Evolutionary conservation across 352 stramenopile species (phyloP), one percentile per base, ranked within the genome.

Genomic region (Phytophthora sp.): DNA sequence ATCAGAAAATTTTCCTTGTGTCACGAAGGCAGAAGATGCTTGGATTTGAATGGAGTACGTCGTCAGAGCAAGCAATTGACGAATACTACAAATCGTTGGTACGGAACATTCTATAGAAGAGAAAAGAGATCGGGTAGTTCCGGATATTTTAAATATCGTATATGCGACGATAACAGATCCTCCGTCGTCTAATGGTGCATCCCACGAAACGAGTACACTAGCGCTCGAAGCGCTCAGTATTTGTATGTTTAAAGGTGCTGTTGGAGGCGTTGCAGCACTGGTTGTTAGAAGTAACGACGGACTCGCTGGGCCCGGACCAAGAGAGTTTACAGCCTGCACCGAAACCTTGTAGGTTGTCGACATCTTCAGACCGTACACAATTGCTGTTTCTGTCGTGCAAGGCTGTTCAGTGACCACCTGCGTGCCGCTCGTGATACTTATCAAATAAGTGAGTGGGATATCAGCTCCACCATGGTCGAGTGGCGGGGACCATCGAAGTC

Each of bases 331-430:
- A 7, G 80, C 69, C 21, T 53, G 30, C 0, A 87, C 70, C 4
- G 50, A 66, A 0, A 83, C 59, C 12, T 66, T 45, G 26, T 90
- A 92, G 0, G 64, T 67, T 6, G 83, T 89, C n/a, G 66, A 79
- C 3, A 70, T 62, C 10, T 62, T 74, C 10, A 90, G 54, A 3
- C 73, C 77, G 38, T 82, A 89, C 2, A 88, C 15, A 0, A 37
- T 60, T 8, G 35, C 46, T 12, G 35, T 62, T 30, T 76, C 56
- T 0, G 41, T 64, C 4, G 21, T 9, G 0, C 41, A 48, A 4
- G 5, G 23, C 6, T 41, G 23, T 2, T 51, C 62, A 5, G 58
- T 60, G 2, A 72, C 32, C 1, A 73, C 6, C 0, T 11, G 13
- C 4, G 39, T 69, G 37, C 55, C 52, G 0, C 20, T 26, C 8